Evolutionary conservation across 192 early-diverging fungal genomes (phyloP), one percentile per base, ranked within the genome.

Genomic region (Mortierella antarctica): DNA sequence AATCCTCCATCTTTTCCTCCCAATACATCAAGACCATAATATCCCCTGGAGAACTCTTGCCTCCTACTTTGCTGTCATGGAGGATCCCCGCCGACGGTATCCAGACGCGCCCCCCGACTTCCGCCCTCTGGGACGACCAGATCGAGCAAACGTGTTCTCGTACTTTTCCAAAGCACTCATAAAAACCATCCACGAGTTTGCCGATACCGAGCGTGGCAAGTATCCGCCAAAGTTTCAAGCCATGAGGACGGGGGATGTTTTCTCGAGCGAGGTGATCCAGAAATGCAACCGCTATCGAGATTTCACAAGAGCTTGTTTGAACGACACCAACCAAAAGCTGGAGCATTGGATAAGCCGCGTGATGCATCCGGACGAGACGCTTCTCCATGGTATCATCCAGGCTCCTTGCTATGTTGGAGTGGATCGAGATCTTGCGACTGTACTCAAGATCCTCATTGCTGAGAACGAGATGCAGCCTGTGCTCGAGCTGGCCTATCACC

Each of bases 21-120:
- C 31, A 56, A 62, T 62, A 44, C 60, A 62, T 46, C 60, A 62
- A 62, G 60, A 62, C 46, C 60, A 62, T 14, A 62, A 62, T 20
- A 48, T 62, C 60, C 60, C 60, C 15, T 62, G 60, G 60, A 11
- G 48, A 48, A 48, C 60, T 46, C 60, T 62, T 46, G 60, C 60
- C 11, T 20, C 45, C 45, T 20, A 62, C 46, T 48, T 62, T 46
- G 15, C 21, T 46, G 21, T 62, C 17, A 46, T 15, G 17, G 45
- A 13, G 7, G 14, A 46, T 0, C 13, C 60, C 13, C n/a, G 21
- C 18, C 54, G n/a, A 56, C 20, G 17, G 1, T 21, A 62, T 41
- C 45, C 45, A 6, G 48, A 62, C 60, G 17, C 12, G 31, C 46
- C 46, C 60, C 18, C 6, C 2, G 48, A 48, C 20, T 62, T 62